A percentile compares a stretch with the other conserved stretches of the same genome.
Evolutionary conservation across 495 filamentous ascomycete species (phyloP).

Genomic region (Penicillium maclennaniae): DNA sequence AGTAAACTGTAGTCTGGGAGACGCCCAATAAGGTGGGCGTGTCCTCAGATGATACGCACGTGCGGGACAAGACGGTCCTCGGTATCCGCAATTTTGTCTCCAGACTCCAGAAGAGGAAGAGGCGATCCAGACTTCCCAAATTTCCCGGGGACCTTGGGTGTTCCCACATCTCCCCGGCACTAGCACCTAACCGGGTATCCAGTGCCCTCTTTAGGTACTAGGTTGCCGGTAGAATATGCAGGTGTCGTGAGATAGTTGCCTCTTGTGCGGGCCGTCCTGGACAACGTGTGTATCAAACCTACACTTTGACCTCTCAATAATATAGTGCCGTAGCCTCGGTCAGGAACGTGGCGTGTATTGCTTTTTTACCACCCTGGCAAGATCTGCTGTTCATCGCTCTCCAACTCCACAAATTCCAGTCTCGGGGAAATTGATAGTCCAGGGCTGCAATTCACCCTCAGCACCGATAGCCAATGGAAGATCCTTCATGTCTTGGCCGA

Average conservation of each 20-base stretch:
- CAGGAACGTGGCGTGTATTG: slow-evolving; percentile 8
- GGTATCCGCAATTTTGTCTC: slow-evolving; percentile 4
- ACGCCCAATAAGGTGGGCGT: no score
- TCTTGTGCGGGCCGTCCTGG: neutral
- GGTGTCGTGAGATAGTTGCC: neutral
- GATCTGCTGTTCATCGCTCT: slow-evolving; percentile 19
- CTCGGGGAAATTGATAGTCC: neutral
- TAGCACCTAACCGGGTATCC: slow-evolving; percentile 5
- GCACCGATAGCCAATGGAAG: neutral
- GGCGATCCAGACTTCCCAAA: slow-evolving; percentile 6
- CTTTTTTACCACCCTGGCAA: slow-evolving; percentile 16
- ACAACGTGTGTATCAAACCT: slow-evolving; percentile 8
- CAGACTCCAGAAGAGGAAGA: slow-evolving; percentile 2
- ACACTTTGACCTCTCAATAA: slow-evolving; percentile 9
- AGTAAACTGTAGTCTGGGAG: no score
- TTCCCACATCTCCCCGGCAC: slow-evolving; percentile 5
- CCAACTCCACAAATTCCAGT: neutral
- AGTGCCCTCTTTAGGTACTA: neutral
- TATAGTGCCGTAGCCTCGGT: neutral
- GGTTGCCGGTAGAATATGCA: neutral
- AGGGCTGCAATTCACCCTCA: neutral
- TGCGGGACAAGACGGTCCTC: slow-evolving; percentile 1
- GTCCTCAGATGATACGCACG: neutral
- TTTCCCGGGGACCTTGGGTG: neutral
- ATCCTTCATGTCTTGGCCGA: neutral